Evolutionary conservation across 257 asterid species (phyloP), one percentile per base, ranked within the genome.

Genomic region (Solanum pimpinellifolium): DNA sequence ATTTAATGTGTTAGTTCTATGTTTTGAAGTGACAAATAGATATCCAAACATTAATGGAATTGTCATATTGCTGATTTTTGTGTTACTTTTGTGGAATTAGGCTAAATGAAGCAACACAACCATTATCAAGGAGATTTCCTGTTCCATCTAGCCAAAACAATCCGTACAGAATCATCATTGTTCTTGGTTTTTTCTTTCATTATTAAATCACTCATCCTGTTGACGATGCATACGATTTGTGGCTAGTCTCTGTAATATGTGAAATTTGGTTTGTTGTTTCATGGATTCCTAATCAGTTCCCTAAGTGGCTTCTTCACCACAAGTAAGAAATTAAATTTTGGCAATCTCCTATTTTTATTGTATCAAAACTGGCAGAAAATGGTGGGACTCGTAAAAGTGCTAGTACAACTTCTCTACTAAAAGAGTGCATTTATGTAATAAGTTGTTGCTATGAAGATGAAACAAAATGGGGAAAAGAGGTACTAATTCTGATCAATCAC

Each of bases 381-480:
- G 91, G 89, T 7, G 86, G 90, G 78, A 87, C 25, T 33, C 83
- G 59, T n/a, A 86, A 25, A 77, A 89, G 73, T 77, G 76, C 86
- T 31, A 72, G 87, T n/a, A 85, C 89, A 10, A 85, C 90, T 49
- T 90, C 89, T 35, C 42, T 90, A 49, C 84, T 90, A 56, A 87
- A 33, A 33, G 5, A 33, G 35, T 33, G 35, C 5, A 33, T 33
- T 33, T 3, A 33, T 33, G 35, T 33, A 87, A 89, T 90, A 31
- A 86, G 90, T 65, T 89, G 90, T 65, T 83, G 90, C 18, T 89
- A 89, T 86, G 91, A 90, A 89, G 89, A 89, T 47, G 89, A 89
- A 88, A 90, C 92, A 65, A 91, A 89, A 10, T 90, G 92, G 91
- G 92, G 92, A 82, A 88, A 78, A 27, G 91, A 90, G 86, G 92